Percentiles rank a stretch among this genome's conserved stretches.
Conservation (phyloP, 2,329 filamentous ascomycete species). For the Trichoderma sp. region DNA sequence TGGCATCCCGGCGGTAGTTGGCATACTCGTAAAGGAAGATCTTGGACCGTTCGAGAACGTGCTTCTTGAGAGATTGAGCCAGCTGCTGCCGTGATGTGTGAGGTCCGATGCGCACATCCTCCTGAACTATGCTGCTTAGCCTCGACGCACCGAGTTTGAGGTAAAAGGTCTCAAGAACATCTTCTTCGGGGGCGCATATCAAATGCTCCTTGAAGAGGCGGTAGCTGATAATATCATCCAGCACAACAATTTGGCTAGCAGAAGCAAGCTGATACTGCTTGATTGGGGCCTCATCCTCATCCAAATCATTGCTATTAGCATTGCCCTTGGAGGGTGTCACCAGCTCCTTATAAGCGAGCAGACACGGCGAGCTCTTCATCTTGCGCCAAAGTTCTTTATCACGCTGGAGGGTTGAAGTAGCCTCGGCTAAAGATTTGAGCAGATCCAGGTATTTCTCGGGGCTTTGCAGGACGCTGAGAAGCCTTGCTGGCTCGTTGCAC, state of each 20-base stretch:
- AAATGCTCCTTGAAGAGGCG: constrained; percentile 82
- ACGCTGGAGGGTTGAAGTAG: constrained; percentile 64
- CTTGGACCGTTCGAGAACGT: constrained; percentile 82
- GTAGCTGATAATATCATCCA: constrained; percentile 88
- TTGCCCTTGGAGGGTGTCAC: constrained; percentile 45
- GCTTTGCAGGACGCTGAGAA: constrained; percentile 75
- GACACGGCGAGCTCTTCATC: constrained; percentile 71
- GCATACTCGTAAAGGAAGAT: constrained; percentile 79
- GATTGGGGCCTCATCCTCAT: constrained; percentile 63
- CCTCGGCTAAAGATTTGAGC: constrained; percentile 75
- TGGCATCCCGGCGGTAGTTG: constrained; percentile 68
- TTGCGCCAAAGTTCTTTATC: constrained; percentile 75
- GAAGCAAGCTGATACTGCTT: constrained; percentile 75
- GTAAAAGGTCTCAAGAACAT: constrained; percentile 81
- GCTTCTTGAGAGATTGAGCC: constrained; percentile 69
- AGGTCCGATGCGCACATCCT: constrained; percentile 70
- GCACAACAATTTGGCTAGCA: constrained; percentile 69
- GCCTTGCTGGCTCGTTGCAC: constrained; percentile 76
- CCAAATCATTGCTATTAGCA: constrained; percentile 41
- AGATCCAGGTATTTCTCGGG: constrained; percentile 84
- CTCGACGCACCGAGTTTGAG: constrained; percentile 71
- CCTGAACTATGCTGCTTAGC: constrained; percentile 73
- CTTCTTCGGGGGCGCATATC: constrained; percentile 86
- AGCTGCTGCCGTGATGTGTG: constrained; percentile 62
- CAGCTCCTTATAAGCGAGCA: constrained; percentile 80